A percentile compares a stretch with the other conserved stretches of the same genome.
These are phyloP conservation scores for Penicillium sclerotigenum DNA, from an alignment of 2,329 filamentous ascomycete genomes.

Conservation along the genomic window DNA sequence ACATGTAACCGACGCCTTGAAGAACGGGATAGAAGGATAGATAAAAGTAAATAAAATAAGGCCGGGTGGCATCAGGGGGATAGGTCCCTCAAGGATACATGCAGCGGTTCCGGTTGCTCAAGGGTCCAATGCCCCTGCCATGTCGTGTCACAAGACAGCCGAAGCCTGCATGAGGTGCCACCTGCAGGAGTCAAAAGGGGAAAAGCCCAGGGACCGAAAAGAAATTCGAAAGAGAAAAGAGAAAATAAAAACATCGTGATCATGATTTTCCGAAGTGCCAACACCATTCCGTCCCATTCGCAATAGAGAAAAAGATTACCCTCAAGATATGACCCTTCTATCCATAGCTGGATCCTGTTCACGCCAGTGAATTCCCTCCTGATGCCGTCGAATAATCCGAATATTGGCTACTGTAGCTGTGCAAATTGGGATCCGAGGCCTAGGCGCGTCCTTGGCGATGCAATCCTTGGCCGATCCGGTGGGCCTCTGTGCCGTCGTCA, in stretches of 20 bases:
- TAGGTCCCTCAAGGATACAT: constrained; percentile 1
- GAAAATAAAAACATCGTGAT: constrained; percentile 21
- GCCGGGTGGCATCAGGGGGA: background rate
- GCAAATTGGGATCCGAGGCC: background rate
- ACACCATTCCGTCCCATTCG: constrained; percentile 22
- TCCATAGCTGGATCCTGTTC: constrained; percentile 19
- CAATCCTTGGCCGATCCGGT: constrained; percentile 53
- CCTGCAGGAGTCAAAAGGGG: constrained; percentile 1
- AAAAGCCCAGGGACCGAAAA: constrained; percentile 1
- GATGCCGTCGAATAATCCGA: constrained; percentile 6
- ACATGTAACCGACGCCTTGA: constrained; percentile 27
- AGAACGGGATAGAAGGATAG: constrained; percentile 19
- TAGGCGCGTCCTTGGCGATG: constrained; percentile 28
- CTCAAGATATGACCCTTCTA: constrained; percentile 24
- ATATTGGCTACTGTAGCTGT: constrained; percentile 2
- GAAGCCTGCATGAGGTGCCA: constrained; percentile 1
- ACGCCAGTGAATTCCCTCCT: constrained; percentile 13
- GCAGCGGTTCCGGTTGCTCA: background rate
- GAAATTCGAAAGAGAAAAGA: constrained; percentile 7
- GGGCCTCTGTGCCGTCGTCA: constrained; percentile 64
- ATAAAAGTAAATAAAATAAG: constrained; percentile 22
- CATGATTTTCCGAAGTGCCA: constrained; percentile 22
- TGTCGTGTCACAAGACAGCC: constrained; percentile 5
- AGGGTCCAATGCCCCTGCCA: background rate
- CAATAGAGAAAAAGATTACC: constrained; percentile 20